Conservation (phyloP, 306 rosid species). For the Rosa multiflora region DNA sequence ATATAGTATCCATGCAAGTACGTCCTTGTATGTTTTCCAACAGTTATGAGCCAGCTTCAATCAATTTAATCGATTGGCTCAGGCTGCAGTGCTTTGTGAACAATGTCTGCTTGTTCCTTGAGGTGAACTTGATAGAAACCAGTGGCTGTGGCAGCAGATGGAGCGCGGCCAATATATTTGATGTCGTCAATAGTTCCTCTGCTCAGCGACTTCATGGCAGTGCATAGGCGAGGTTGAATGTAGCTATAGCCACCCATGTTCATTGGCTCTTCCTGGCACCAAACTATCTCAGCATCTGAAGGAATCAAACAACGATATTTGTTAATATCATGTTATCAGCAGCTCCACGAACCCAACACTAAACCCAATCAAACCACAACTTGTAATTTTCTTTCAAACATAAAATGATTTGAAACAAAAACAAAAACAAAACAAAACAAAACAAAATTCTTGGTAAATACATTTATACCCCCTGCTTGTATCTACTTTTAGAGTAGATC, state of each 20-base stretch:
- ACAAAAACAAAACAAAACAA: no score
- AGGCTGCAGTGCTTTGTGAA: constrained; percentile 71
- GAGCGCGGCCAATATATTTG: constrained; percentile 84
- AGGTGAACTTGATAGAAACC: constrained; percentile 82
- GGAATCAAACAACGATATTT: constrained; percentile 18
- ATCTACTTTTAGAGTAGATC: background rate
- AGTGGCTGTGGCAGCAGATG: constrained; percentile 90
- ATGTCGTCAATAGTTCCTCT: constrained; percentile 71
- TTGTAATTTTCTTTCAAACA: background rate
- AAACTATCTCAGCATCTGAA: constrained; percentile 88
- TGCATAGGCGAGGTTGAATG: constrained; percentile 62
- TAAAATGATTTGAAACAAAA: background rate
- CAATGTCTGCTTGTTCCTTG: constrained; percentile 78
- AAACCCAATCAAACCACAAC: background rate
- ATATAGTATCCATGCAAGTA: background rate
- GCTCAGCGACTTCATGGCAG: constrained; percentile 70
- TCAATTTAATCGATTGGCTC: constrained; percentile 52
- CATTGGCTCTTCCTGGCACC: constrained; percentile 99
- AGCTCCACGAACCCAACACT: background rate
- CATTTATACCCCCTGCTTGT: background rate
- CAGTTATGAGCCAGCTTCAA: background rate
- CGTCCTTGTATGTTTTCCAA: background rate
- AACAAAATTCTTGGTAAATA: background rate
- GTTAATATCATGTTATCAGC: constrained; percentile 18
- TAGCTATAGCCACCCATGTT: constrained; percentile 93